Evolutionary conservation across 768 basidiomycete species (phyloP).

Genomic region (Leccinum variicolor): DNA sequence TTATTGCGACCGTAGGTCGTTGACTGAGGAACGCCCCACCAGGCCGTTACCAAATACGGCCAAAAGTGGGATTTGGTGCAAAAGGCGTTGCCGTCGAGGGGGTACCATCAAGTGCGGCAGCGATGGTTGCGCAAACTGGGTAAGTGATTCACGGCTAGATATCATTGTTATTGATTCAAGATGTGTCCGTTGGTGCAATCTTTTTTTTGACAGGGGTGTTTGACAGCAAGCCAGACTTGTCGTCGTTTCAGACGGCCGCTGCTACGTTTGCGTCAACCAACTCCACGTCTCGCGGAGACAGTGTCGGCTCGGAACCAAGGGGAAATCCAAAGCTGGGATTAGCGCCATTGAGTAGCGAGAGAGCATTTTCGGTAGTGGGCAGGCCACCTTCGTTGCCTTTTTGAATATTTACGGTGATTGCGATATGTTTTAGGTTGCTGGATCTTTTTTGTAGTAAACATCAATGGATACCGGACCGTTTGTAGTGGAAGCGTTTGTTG

Average conservation of each 20-base stretch:
- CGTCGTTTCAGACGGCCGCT: constrained; percentile 30
- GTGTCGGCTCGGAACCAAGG: constrained; percentile 20
- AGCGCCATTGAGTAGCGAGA: constrained; percentile 37
- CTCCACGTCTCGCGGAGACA: not conserved
- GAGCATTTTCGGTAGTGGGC: constrained; percentile 26
- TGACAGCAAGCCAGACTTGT: constrained; percentile 35
- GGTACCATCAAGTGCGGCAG: constrained; percentile 43
- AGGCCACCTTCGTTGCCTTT: constrained; percentile 17
- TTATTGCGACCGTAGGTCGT: not conserved
- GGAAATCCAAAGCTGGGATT: constrained; percentile 37
- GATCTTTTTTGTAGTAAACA: not conserved
- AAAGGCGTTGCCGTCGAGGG: constrained; percentile 37
- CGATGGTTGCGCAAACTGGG: constrained; percentile 42
- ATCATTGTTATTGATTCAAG: too few relatives aligned
- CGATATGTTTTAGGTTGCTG: not conserved
- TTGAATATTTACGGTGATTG: constrained; percentile 7
- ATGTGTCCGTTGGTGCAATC: not conserved
- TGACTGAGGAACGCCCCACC: not conserved
- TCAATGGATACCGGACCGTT: not conserved
- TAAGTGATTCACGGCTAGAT: constrained; percentile 6
- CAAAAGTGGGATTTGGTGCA: constrained; percentile 41
- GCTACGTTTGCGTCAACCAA: constrained; percentile 12
- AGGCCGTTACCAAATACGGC: constrained; percentile 40
- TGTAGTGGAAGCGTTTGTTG: not conserved
- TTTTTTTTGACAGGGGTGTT: constrained; percentile 25